phyloP scores from a whole-genome alignment of 2,329 filamentous ascomycete species.

The Leptographium radiaticola region DNA sequence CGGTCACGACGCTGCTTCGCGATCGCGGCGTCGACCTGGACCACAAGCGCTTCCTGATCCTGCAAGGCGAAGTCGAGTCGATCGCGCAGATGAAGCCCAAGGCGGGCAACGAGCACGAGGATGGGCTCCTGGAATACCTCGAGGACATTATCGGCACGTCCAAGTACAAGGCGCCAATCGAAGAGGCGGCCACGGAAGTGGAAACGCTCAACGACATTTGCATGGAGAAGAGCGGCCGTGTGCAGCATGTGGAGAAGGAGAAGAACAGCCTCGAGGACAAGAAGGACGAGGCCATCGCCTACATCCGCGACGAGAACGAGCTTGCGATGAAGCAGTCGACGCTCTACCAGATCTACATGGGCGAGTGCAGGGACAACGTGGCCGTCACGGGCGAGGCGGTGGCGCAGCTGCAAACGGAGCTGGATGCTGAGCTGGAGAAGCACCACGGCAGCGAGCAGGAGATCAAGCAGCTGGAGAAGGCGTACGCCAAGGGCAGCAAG shows the following conservation, averaged over 20 bases:
- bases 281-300: constrained; percentile 86
- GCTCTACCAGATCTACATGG: constrained; percentile 82
- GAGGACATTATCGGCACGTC: constrained; percentile 98
- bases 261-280: constrained; percentile 88
- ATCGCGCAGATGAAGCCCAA: constrained; percentile 99
- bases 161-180: constrained; percentile 94
- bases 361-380: constrained; percentile 80
- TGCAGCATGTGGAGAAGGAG: constrained; percentile 97
- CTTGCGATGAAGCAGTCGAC: constrained; percentile 78
- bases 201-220: constrained; percentile 91
- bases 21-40: constrained; percentile 89
- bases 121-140: constrained; percentile 88
- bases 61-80: constrained; percentile 95
- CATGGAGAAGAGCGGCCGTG: constrained; percentile 84
- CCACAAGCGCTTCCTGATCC: constrained; percentile 93
- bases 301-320: constrained; percentile 86
- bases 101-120: constrained; percentile 86
- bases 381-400: constrained; percentile 82
- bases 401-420: constrained; percentile 73
- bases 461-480: constrained; percentile 80
- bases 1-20: constrained; percentile 74
- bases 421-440: constrained; percentile 80
- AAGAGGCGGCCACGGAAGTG: constrained; percentile 81
- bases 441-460: constrained; percentile 80
- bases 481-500: constrained; percentile 70